Evolutionary conservation across 148 eudicot genomes (phyloP).

Genomic region (Suaeda aralocaspica): DNA sequence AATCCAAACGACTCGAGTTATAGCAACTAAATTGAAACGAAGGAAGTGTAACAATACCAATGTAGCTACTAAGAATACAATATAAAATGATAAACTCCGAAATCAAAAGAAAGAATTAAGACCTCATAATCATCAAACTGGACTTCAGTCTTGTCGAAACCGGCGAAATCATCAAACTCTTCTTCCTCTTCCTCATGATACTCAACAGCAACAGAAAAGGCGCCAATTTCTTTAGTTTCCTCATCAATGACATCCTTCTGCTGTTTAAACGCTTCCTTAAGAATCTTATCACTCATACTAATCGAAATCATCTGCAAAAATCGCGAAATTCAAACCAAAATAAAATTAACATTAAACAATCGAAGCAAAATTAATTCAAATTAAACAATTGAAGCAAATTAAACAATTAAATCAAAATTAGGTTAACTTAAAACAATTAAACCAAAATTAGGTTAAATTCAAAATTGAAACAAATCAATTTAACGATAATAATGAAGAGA

Average conservation of each 20-base stretch:
- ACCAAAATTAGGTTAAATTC: neutral
- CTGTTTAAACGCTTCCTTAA: neutral
- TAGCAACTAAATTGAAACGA: too few relatives aligned
- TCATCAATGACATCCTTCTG: neutral
- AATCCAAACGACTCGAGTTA: too few relatives aligned
- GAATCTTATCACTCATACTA: neutral
- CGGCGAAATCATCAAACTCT: conserved; percentile 59
- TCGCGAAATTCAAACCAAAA: too few relatives aligned
- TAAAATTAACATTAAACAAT: too few relatives aligned
- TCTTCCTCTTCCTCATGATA: conserved; percentile 30
- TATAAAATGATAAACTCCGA: too few relatives aligned
- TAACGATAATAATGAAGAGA: neutral
- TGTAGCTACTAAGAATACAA: too few relatives aligned
- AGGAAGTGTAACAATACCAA: too few relatives aligned
- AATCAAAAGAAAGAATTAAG: too few relatives aligned
- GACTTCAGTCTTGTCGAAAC: conserved; percentile 45
- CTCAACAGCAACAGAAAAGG: conserved; percentile 23
- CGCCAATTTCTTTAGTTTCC: neutral
- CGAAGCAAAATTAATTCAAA: neutral
- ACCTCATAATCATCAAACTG: conserved; percentile 65
- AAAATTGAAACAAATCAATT: neutral
- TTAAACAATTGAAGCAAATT: neutral
- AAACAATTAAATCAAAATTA: too few relatives aligned
- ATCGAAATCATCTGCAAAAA: too few relatives aligned
- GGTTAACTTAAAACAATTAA: neutral